A percentile compares a stretch with the other conserved stretches of the same genome.
These are phyloP conservation scores for Penicillium nordicum DNA, from an alignment of 2,329 filamentous ascomycete species.

Conservation along the genomic window DNA sequence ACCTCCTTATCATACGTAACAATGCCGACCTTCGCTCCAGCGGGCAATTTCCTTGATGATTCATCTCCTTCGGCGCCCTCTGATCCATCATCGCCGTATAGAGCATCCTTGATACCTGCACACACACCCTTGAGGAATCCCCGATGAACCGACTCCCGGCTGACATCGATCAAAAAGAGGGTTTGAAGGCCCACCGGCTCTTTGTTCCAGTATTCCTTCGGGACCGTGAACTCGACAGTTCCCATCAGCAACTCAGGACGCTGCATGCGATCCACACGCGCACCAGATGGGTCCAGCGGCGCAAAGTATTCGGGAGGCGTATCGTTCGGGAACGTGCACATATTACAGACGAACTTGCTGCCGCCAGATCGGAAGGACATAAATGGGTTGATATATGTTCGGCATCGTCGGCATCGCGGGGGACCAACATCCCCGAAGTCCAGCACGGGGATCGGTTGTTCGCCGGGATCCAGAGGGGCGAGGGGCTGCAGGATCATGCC, in stretches of 20 bases:
- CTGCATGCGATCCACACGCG: constrained; percentile 82
- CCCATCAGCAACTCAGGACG: constrained; percentile 85
- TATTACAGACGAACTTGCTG: constrained; percentile 96
- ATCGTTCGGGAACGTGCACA: constrained; percentile 96
- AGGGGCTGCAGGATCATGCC: constrained; percentile 87
- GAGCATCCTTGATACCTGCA: constrained; percentile 76
- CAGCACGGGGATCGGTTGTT: constrained; percentile 81
- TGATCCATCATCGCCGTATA: constrained; percentile 67
- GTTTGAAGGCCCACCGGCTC: constrained; percentile 83
- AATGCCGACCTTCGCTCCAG: constrained; percentile 85
- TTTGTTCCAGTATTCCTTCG: constrained; percentile 98
- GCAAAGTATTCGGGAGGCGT: constrained; percentile 89
- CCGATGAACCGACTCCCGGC: constrained; percentile 84
- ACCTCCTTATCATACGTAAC: constrained; percentile 95
- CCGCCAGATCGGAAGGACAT: constrained; percentile 95
- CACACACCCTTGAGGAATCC: constrained; percentile 89
- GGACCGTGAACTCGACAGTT: constrained; percentile 93
- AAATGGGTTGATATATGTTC: constrained; percentile 97
- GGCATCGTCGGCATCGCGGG: constrained; percentile 85
- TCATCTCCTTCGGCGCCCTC: constrained; percentile 52
- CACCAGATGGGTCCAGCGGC: constrained; percentile 80
- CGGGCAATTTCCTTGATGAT: constrained; percentile 59
- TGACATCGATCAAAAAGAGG: constrained; percentile 91
- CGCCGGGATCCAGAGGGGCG: constrained; percentile 76
- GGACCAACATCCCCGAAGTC: constrained; percentile 92